Base-by-base conservation (phyloP, 768 basidiomycete species). In the Tricholoma sp. region DNA sequence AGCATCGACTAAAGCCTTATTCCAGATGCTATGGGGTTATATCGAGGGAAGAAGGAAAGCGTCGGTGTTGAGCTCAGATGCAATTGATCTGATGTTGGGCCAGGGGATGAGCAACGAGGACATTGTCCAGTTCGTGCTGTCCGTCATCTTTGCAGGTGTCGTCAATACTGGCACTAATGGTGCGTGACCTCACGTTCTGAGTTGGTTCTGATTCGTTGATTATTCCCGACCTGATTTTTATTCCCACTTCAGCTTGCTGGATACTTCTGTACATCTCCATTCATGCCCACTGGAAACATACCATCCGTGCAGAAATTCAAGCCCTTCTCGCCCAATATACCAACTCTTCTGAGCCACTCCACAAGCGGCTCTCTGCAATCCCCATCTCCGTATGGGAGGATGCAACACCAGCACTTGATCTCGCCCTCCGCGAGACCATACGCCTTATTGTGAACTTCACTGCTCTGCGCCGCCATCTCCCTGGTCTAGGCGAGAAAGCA, bases 361-460 rank as follows among this genome's bases (percentile, higher is more conserved):
- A 74, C 57, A 65, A 64, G 45, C 74, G 69, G 4, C 69, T 78
- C 11, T 59, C 72, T 1, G 28, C 62, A 4, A 69, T 78, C 39
- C 72, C 76, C 1, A 59, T 72, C 49, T 48, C 58, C 1, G 73
- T 68, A n/a, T 77, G 75, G 76, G 76, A 77, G 57, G 70, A 72
- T 10, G 65, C 73, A 52, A 68, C 75, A 62, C 75, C 75, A 3
- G 59, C 63, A 11, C 24, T 76, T 32, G 75, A 77, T 15, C 56
- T 68, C 12, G 63, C 72, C 20, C 68, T 76, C 31, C 70, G 73
- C 13, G 75, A 78, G 58, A 77, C 75, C 2, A 59, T 78, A 4
- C 70, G 75, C 8, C 49, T 76, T 6, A 63, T 66, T 1, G 12
- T 66, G 13, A 65, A 62, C 5, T 66, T 61, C 1, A 68, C 74